phyloP scores from a whole-genome alignment of 2,329 filamentous ascomycete species.

The Trichoderma polysporum region DNA sequence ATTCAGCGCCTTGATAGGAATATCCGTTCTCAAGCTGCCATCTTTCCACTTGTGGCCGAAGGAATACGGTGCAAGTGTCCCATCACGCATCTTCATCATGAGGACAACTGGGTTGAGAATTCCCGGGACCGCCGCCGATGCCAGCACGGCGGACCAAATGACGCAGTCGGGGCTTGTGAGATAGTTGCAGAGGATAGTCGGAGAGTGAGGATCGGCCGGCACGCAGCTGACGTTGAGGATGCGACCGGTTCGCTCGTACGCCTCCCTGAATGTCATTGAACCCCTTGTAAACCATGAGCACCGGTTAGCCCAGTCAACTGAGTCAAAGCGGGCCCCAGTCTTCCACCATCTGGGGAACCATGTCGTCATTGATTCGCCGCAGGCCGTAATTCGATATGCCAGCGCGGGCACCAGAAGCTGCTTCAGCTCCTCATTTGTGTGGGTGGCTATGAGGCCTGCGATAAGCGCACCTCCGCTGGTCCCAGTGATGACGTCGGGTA shows the following conservation, averaged over 20 bases:
- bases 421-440: slow-evolving; percentile 89
- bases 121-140: slow-evolving; percentile 91
- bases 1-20: slow-evolving; percentile 90
- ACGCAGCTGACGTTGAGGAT: slow-evolving; percentile 96
- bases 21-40: slow-evolving; percentile 89
- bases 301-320: slow-evolving; percentile 82
- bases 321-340: slow-evolving; percentile 92
- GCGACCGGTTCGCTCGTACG: slow-evolving; percentile 88
- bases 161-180: slow-evolving; percentile 94
- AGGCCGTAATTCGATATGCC: slow-evolving; percentile 81
- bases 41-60: slow-evolving; percentile 99
- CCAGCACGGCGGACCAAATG: slow-evolving; percentile 94
- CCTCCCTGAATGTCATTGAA: slow-evolving; percentile 91
- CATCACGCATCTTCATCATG: slow-evolving; percentile 80
- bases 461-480: slow-evolving; percentile 93
- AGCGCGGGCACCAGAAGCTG: slow-evolving; percentile 81
- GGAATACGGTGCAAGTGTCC: slow-evolving; percentile 80
- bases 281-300: slow-evolving; percentile 89
- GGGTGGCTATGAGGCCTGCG: slow-evolving; percentile 80
- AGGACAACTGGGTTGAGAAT: slow-evolving; percentile 95
- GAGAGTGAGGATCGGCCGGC: slow-evolving; percentile 91
- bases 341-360: slow-evolving; percentile 87
- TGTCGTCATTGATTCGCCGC: slow-evolving; percentile 70
- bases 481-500: slow-evolving; percentile 93
- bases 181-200: slow-evolving; percentile 90